phyloP scores from a whole-genome alignment of 345 rosid species.

The Heritiera fomes region DNA sequence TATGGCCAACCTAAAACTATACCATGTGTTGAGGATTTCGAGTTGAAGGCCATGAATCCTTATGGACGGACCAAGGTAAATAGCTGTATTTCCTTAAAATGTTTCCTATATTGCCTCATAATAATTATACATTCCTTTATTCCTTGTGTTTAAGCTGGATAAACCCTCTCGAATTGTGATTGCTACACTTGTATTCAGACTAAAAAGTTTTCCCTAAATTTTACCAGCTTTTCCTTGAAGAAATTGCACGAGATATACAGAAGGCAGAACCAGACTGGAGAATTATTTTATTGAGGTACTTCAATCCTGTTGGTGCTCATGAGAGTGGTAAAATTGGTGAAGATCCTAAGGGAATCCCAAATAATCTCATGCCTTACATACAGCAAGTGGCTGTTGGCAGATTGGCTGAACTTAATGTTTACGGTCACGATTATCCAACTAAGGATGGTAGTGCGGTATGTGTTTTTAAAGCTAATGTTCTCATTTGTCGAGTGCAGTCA shows the following conservation, averaged over 20 bases:
- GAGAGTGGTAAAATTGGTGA: constrained; percentile 94
- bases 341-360: constrained; percentile 95
- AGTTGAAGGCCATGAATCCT: constrained; percentile 82
- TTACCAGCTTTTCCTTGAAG: constrained; percentile 85
- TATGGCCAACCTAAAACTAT: constrained; percentile 91
- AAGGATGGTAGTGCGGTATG: constrained; percentile 87
- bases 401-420: constrained; percentile 88
- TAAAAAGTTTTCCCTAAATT: neutral
- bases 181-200: neutral
- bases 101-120: neutral
- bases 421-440: constrained; percentile 90
- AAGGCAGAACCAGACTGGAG: constrained; percentile 82
- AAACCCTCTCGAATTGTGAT: neutral
- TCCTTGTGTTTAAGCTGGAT: neutral
- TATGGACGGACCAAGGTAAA: constrained; percentile 92
- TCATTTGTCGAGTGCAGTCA: neutral
- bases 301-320: constrained; percentile 95
- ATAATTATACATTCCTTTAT: neutral
- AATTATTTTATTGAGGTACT: constrained; percentile 83
- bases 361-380: constrained; percentile 93
- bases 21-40: constrained; percentile 79
- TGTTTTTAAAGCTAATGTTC: constrained; percentile 12
- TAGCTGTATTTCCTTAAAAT: neutral
- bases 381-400: constrained; percentile 97
- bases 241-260: constrained; percentile 85